Conservation (phyloP, 2,329 filamentous ascomycete genomes). For the Scedosporium apiospermum region DNA sequence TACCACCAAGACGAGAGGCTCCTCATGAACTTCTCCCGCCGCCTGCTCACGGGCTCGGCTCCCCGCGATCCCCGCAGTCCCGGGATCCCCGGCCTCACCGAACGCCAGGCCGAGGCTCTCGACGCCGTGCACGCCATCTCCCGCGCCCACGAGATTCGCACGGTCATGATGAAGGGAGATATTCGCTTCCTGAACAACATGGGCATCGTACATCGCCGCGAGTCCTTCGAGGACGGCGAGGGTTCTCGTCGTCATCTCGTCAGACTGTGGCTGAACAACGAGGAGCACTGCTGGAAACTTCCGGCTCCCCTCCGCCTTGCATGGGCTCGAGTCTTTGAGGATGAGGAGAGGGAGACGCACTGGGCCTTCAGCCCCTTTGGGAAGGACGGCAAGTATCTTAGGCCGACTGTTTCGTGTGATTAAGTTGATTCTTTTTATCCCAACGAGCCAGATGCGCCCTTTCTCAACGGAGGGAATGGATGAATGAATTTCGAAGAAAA, state of each 20-base stretch:
- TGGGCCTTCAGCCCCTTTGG: slow-evolving; percentile 3
- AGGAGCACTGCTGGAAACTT: slow-evolving; percentile 38
- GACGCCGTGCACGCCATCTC: slow-evolving; percentile 41
- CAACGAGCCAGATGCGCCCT: no score
- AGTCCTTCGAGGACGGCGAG: slow-evolving; percentile 33
- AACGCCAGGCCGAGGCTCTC: slow-evolving; percentile 42
- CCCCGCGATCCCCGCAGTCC: slow-evolving; percentile 31
- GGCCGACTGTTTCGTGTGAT: slow-evolving; percentile 3
- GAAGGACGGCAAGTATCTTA: slow-evolving; percentile 1
- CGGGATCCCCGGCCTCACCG: slow-evolving; percentile 45
- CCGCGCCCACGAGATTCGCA: slow-evolving; percentile 32
- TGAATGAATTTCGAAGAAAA: no score
- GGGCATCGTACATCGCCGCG: slow-evolving; percentile 42
- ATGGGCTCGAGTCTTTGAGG: slow-evolving; percentile 45
- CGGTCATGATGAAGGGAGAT: slow-evolving; percentile 40
- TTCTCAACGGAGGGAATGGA: no score
- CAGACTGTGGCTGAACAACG: slow-evolving; percentile 39
- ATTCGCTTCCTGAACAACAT: slow-evolving; percentile 48
- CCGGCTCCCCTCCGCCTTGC: slow-evolving; percentile 31
- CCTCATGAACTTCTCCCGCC: slow-evolving; percentile 8
- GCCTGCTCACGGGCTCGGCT: slow-evolving; percentile 9
- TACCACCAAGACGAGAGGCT: slow-evolving; percentile 9
- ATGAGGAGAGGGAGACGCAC: slow-evolving; percentile 38
- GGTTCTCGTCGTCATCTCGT: slow-evolving; percentile 39
- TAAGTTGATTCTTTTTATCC: background rate